Evolutionary conservation across 345 rosid genomes (phyloP).

Genomic region (Arabis hirsuta): DNA sequence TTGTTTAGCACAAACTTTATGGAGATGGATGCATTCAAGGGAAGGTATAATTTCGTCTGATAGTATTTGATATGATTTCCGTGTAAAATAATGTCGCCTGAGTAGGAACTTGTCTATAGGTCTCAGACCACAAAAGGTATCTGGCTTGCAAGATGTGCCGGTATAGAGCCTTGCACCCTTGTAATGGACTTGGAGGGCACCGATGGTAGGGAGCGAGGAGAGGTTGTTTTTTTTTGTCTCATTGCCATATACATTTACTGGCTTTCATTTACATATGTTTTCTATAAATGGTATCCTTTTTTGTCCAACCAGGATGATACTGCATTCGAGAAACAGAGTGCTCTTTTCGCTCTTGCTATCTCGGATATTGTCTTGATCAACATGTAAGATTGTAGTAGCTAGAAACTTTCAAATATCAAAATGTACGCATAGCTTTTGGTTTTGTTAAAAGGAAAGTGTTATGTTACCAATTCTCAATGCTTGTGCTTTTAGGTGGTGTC

Average conservation of each 20-base stretch:
- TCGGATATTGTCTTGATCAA: conserved; percentile 95
- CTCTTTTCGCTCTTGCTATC: conserved; percentile 94
- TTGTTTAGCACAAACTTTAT: conserved; percentile 83
- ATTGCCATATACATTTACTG: background rate
- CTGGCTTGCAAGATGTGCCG: conserved; percentile 86
- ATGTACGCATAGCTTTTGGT: background rate
- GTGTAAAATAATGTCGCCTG: conserved; percentile 1
- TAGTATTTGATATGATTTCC: background rate
- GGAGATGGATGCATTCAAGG: conserved; percentile 98
- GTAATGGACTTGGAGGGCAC: conserved; percentile 99
- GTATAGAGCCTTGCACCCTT: conserved; percentile 88
- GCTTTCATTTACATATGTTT: background rate
- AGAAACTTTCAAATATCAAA: conserved; percentile 8
- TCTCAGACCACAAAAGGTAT: conserved; percentile 97
- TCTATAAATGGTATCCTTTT: conserved; percentile 7
- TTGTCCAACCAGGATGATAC: conserved; percentile 74
- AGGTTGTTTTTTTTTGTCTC: conserved; percentile 52
- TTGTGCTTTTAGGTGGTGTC: conserved; percentile 82
- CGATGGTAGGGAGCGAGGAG: conserved; percentile 98
- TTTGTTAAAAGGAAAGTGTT: conserved; percentile 1
- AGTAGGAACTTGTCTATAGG: conserved; percentile 48
- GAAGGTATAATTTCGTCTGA: conserved; percentile 59
- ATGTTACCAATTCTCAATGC: conserved; percentile 5
- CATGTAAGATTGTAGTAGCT: conserved; percentile 61
- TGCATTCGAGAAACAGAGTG: conserved; percentile 97